phyloP scores from a whole-genome alignment of 75 land plant genomes.

The Azolla pinnata region DNA sequence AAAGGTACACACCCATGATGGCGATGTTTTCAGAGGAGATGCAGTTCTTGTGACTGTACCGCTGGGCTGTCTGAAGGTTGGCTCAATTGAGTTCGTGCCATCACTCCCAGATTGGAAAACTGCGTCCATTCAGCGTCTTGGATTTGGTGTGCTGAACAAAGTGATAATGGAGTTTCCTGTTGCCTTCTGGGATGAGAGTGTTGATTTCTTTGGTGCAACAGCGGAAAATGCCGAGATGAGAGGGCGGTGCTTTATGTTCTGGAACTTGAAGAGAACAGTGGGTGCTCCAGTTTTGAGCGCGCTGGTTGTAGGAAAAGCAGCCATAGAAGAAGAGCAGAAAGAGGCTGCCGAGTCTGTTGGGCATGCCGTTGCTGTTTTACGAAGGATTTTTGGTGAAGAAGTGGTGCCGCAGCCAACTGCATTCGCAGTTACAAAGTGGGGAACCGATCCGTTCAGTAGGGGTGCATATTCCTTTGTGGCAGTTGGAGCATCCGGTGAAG shows the following conservation, averaged over 20 bases:
- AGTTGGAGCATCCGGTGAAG: slow-evolving; percentile 62
- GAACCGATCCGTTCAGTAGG: slow-evolving; percentile 70
- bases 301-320: slow-evolving; percentile 89
- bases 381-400: slow-evolving; percentile 72
- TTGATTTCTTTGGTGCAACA: slow-evolving; percentile 96
- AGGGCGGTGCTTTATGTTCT: slow-evolving; percentile 95
- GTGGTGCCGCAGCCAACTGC: slow-evolving; percentile 79
- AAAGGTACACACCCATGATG: slow-evolving; percentile 57
- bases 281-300: slow-evolving; percentile 95
- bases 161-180: slow-evolving; percentile 76
- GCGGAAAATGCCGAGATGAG: slow-evolving; percentile 64
- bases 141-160: slow-evolving; percentile 92
- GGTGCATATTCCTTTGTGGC: slow-evolving; percentile 98
- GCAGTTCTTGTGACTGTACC: slow-evolving; percentile 90
- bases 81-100: slow-evolving; percentile 61
- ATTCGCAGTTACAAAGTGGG: slow-evolving; percentile 90
- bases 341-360: slow-evolving; percentile 53
- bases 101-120: slow-evolving; percentile 77
- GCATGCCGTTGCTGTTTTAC: slow-evolving; percentile 66
- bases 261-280: slow-evolving; percentile 88
- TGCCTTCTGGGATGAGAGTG: slow-evolving; percentile 89
- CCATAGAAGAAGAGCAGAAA: slow-evolving; percentile 52
- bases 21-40: slow-evolving; percentile 65
- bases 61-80: slow-evolving; percentile 82
- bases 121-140: slow-evolving; percentile 68